Conservation (phyloP, 2,329 filamentous ascomycete species). For the Metarhizium brunneum region DNA sequence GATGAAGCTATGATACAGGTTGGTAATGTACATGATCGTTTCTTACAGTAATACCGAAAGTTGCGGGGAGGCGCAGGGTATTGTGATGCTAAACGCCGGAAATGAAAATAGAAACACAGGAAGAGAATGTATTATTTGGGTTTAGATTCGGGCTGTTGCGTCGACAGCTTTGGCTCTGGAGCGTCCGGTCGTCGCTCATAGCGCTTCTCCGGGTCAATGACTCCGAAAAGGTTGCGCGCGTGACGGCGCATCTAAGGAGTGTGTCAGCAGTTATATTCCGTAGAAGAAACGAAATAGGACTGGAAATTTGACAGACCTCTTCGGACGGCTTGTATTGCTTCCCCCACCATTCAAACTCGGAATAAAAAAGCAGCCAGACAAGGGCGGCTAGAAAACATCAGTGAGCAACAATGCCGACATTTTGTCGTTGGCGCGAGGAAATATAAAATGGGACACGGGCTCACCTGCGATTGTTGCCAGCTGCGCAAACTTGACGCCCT, state of each 20-base stretch:
- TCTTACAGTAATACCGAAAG: not conserved
- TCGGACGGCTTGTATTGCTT: constrained; percentile 31
- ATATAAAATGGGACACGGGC: constrained; percentile 14
- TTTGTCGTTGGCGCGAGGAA: too few species aligned
- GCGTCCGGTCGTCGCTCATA: constrained; percentile 31
- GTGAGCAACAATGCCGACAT: not conserved
- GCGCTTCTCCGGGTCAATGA: constrained; percentile 31
- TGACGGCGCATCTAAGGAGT: constrained; percentile 24
- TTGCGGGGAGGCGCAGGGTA: not conserved
- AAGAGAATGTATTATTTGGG: constrained; percentile 6
- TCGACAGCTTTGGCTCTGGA: constrained; percentile 19
- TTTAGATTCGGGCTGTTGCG: constrained; percentile 17
- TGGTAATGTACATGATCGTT: not conserved
- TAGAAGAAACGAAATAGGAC: constrained; percentile 1
- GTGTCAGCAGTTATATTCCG: not conserved
- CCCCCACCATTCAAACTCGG: constrained; percentile 36
- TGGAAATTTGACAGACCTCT: constrained; percentile 19
- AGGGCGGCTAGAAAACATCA: constrained; percentile 20
- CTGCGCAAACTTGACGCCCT: constrained; percentile 56
- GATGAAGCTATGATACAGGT: not conserved
- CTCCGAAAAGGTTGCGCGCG: constrained; percentile 29
- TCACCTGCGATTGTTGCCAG: constrained; percentile 47
- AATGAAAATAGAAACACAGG: not conserved
- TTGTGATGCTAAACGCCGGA: not conserved
- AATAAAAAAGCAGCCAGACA: constrained; percentile 30